phyloP scores from a whole-genome alignment of 345 rosid species.

The Trapa incisa region DNA sequence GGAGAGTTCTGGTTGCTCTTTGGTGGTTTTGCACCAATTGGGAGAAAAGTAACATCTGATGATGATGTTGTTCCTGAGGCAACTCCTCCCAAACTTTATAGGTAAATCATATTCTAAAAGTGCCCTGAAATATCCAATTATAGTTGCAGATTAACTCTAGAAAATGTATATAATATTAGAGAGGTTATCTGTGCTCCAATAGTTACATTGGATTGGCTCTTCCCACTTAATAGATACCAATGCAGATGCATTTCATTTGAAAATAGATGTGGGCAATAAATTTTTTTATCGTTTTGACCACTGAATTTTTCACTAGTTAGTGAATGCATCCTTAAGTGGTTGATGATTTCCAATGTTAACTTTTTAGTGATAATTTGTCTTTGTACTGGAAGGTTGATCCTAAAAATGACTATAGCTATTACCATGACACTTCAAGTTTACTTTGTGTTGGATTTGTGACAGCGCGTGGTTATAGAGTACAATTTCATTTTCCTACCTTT shows the following conservation, averaged over 20 bases:
- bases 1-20: slow-evolving; percentile 92
- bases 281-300: neutral
- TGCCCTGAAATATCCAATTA: neutral
- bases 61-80: slow-evolving; percentile 67
- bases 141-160: neutral
- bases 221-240: neutral
- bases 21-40: slow-evolving; percentile 96
- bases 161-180: neutral
- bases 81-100: slow-evolving; percentile 58
- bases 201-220: neutral
- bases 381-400: neutral
- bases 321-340: neutral
- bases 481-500: neutral
- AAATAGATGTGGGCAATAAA: neutral
- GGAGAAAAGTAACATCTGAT: slow-evolving; percentile 64
- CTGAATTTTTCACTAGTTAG: neutral
- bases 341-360: neutral
- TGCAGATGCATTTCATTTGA: neutral
- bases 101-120: slow-evolving; percentile 27
- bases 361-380: neutral
- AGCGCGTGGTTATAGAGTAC: neutral
- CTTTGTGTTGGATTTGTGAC: neutral
- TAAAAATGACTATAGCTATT: neutral
- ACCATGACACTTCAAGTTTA: neutral
- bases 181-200: neutral